phyloP scores from a whole-genome alignment of 768 basidiomycete genomes.

The Gautieria morchelliformis region DNA sequence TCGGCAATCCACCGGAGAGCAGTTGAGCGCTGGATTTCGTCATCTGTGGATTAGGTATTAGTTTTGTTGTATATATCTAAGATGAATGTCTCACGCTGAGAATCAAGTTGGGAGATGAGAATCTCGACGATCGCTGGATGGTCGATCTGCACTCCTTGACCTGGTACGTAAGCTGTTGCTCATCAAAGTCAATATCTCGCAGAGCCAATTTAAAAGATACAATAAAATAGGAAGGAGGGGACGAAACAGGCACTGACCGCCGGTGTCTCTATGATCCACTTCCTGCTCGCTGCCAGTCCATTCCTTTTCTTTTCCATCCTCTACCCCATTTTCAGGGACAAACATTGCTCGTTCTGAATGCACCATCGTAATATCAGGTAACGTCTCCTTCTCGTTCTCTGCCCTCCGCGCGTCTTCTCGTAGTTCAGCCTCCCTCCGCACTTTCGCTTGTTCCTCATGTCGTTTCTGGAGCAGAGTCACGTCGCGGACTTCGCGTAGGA shows the following conservation, averaged over 20 bases:
- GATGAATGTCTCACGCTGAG: slow-evolving; percentile 55
- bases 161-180: slow-evolving; percentile 75
- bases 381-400: slow-evolving; percentile 37
- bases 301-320: slow-evolving; percentile 30
- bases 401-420: slow-evolving; percentile 33
- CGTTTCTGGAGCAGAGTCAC: slow-evolving; percentile 68
- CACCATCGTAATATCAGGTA: slow-evolving; percentile 50
- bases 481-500: slow-evolving; percentile 83
- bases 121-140: slow-evolving; percentile 91
- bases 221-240: background rate
- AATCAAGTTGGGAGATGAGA: slow-evolving; percentile 75
- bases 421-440: slow-evolving; percentile 28
- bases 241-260: slow-evolving; percentile 37
- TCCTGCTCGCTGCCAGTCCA: slow-evolving; percentile 27
- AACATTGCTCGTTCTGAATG: slow-evolving; percentile 43
- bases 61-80: slow-evolving; percentile 4
- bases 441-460: slow-evolving; percentile 43
- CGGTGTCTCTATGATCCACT: slow-evolving; percentile 48
- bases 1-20: slow-evolving; percentile 91
- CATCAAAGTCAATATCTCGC: background rate
- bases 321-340: slow-evolving; percentile 30
- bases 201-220: no score
- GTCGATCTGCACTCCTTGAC: slow-evolving; percentile 88
- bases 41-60: slow-evolving; percentile 41
- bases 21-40: slow-evolving; percentile 90